Evolutionary conservation across 2,329 filamentous ascomycete genomes (phyloP).

Genomic region (Epichloe sp.): DNA sequence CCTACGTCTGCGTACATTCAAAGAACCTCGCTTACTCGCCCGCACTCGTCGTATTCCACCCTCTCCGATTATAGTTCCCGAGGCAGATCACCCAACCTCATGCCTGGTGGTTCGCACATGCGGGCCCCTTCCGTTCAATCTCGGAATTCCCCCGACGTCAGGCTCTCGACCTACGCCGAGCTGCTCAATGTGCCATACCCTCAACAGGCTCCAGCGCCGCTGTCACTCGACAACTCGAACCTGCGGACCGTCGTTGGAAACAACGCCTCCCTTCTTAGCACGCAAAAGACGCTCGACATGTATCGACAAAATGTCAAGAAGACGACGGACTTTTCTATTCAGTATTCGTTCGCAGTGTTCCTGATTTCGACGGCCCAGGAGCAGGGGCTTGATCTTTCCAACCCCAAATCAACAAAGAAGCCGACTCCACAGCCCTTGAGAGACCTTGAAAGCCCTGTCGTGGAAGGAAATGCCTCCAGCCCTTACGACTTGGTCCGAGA

Average conservation of each 20-base stretch:
- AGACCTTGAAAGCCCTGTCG: constrained; percentile 33
- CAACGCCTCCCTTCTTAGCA: constrained; percentile 81
- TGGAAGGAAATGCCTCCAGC: constrained; percentile 33
- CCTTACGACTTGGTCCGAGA: constrained; percentile 66
- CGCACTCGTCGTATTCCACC: constrained; percentile 63
- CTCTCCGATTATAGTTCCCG: constrained; percentile 55
- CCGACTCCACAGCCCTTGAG: constrained; percentile 30
- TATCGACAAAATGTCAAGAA: constrained; percentile 96
- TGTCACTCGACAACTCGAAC: constrained; percentile 67
- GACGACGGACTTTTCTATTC: constrained; percentile 76
- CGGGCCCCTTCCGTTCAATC: constrained; percentile 36
- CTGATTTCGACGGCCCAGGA: constrained; percentile 83
- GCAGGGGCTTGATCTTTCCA: constrained; percentile 44
- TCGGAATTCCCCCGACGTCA: constrained; percentile 44
- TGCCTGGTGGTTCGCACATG: constrained; percentile 27
- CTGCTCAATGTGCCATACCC: constrained; percentile 61
- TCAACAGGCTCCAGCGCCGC: constrained; percentile 55
- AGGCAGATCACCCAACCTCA: constrained; percentile 45
- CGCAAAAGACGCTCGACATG: constrained; percentile 93
- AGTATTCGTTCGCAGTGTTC: constrained; percentile 94
- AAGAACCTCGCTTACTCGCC: constrained; percentile 50
- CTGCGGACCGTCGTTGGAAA: constrained; percentile 69
- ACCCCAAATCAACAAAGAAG: constrained; percentile 30
- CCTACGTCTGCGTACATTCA: constrained; percentile 41
- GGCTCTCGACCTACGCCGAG: constrained; percentile 43